Base-by-base conservation (phyloP, 306 rosid species). In the Casuarina cunninghamiana region DNA sequence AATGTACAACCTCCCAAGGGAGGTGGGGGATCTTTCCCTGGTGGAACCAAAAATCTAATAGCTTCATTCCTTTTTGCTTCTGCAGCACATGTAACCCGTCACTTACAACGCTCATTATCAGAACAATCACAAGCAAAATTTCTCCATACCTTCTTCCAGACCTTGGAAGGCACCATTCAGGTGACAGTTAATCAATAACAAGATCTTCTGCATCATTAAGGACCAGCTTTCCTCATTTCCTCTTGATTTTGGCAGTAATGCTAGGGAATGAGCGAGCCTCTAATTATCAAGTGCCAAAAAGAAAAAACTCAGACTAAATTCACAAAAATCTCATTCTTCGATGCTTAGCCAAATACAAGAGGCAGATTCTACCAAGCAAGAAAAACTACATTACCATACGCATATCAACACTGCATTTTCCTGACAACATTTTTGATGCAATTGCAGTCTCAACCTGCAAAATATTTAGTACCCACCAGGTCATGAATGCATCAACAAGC, bases 181-280 rank as follows among this genome's bases (percentile, higher is more conserved):
- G 79, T 87, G 96, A 76, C 79, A 74, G 72, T 86, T 86, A 63
- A 96, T 85, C 73, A 83, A 63, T 74, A 90, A 51, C 86, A 96
- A 79, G 49, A 93, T 75, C 78, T 90, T 96, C 84, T 84, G 90
- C 82, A 93, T 80, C 90, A 90, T 78, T 82, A 88, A 58, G 71
- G 86, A 86, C 99, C 97, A 96, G 87, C 94, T 93, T 71, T 84
- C 97, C 75, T 85, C 96, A 65, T 93, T 94, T 74, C 93, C 97
- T 88, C 73, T 88, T 35, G 97, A 86, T 83, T 91, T 91, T 80
- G 99, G 93, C 78, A 96, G 97, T 70, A 89, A 80, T 58, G 96
- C 96, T 44, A 96, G 88, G 84, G 93, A 89, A 71, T 84, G 76
- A 43, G 91, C 91, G 71, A 93, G 90, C 87, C 91, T 96, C 99